These are phyloP conservation scores for Forsythia viridissima DNA, from an alignment of 257 asterid genomes.

Conservation along the genomic window DNA sequence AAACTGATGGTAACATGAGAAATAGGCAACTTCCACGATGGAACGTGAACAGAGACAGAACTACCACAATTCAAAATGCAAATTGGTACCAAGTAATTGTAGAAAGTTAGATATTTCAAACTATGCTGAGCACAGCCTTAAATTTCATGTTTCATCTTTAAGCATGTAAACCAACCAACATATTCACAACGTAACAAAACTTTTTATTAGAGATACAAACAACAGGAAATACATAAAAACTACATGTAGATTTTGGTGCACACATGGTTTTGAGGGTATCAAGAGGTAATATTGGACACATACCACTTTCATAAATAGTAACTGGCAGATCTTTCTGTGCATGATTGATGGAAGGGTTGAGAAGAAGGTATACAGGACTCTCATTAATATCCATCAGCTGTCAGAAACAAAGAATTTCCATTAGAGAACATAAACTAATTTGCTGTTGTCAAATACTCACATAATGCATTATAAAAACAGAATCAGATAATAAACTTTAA, in stretches of 20 bases:
- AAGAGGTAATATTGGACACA: slow-evolving; percentile 14
- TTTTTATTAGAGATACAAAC: background rate
- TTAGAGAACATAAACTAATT: slow-evolving; percentile 14
- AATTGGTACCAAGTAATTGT: too few species aligned
- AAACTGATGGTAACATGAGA: too few species aligned
- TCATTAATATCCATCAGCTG: slow-evolving; percentile 97
- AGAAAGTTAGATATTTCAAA: too few species aligned
- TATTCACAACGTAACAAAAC: background rate
- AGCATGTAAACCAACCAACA: background rate
- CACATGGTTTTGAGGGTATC: slow-evolving; percentile 13
- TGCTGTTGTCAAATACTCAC: background rate
- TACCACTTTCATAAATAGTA: slow-evolving; percentile 89
- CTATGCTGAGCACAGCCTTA: background rate
- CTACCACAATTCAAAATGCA: too few species aligned
- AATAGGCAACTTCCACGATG: background rate
- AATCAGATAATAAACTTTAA: background rate
- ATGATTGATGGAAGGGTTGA: slow-evolving; percentile 86
- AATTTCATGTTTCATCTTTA: background rate
- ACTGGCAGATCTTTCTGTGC: slow-evolving; percentile 93
- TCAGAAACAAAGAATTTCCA: slow-evolving; percentile 12
- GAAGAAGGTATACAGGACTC: slow-evolving; percentile 93
- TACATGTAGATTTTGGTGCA: background rate
- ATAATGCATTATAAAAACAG: background rate
- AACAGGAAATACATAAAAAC: background rate
- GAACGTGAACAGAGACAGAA: too few species aligned